phyloP scores from a whole-genome alignment of 2,329 filamentous ascomycete species.

The Orbilia brochopaga region DNA sequence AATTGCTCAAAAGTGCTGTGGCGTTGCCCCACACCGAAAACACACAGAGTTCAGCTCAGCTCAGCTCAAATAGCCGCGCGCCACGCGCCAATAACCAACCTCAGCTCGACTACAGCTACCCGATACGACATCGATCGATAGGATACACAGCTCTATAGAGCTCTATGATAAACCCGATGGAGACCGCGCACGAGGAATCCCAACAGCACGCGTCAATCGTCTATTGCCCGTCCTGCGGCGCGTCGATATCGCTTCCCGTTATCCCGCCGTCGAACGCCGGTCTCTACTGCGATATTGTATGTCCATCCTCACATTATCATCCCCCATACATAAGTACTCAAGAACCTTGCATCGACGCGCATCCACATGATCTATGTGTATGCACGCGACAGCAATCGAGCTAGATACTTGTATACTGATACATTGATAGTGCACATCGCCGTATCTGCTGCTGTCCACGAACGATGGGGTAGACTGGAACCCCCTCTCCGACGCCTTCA shows the following conservation, averaged over 20 bases:
- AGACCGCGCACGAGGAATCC: constrained; percentile 28
- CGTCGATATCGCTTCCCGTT: constrained; percentile 25
- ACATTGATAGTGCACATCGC: constrained; percentile 26
- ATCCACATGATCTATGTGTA: too few relatives aligned
- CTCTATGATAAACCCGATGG: constrained; percentile 25
- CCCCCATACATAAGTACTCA: too few relatives aligned
- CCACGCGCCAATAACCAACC: constrained; percentile 2
- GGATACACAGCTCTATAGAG: too few relatives aligned
- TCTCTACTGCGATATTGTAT: constrained; percentile 43
- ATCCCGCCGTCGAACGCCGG: constrained; percentile 38
- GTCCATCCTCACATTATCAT: not conserved
- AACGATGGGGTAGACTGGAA: constrained; percentile 49
- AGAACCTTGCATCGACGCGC: too few relatives aligned
- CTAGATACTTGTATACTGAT: constrained; percentile 6
- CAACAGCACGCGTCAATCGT: constrained; percentile 36
- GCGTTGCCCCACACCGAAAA: not conserved
- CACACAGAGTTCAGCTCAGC: not conserved
- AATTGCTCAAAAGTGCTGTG: too few relatives aligned
- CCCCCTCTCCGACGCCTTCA: constrained; percentile 47
- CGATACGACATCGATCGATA: too few relatives aligned
- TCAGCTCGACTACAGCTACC: too few relatives aligned
- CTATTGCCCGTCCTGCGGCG: constrained; percentile 43
- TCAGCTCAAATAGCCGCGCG: constrained; percentile 9
- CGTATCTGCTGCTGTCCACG: constrained; percentile 45
- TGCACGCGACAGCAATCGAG: too few relatives aligned